A percentile compares a stretch with the other conserved stretches of the same genome.
phyloP scores from a whole-genome alignment of 2,329 filamentous ascomycete species.

The Tympanopsis confertula region DNA sequence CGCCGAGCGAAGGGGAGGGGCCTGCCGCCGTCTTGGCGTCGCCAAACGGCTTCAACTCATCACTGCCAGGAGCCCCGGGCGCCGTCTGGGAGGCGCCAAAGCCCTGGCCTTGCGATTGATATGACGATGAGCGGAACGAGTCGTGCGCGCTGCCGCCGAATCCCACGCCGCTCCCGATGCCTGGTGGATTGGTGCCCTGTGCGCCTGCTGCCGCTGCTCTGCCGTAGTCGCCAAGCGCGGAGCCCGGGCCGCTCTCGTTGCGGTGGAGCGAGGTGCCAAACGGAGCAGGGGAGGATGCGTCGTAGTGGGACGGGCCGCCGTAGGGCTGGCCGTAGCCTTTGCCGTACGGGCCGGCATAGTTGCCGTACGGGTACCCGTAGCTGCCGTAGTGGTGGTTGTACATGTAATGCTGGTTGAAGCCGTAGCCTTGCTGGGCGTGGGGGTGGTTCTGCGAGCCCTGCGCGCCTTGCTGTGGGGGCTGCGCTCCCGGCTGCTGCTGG shows the following conservation, averaged over 20 bases:
- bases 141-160: constrained; percentile 40
- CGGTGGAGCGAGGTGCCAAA: constrained; percentile 26
- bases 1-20: constrained; percentile 42
- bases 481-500: constrained; percentile 28
- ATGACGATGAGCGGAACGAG: constrained; percentile 38
- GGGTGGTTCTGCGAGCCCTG: constrained; percentile 31
- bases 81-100: constrained; percentile 38
- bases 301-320: constrained; percentile 40
- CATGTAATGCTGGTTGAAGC: constrained; percentile 39
- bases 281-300: constrained; percentile 36
- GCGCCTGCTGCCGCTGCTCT: not conserved
- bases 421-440: constrained; percentile 26
- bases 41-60: constrained; percentile 48
- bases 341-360: constrained; percentile 36
- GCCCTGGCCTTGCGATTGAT: constrained; percentile 41
- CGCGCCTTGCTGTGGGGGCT: constrained; percentile 21
- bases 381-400: constrained; percentile 50
- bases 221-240: too few species aligned
- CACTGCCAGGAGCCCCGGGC: constrained; percentile 25
- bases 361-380: constrained; percentile 45
- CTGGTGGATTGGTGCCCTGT: too few species aligned
- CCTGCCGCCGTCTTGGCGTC: constrained; percentile 41
- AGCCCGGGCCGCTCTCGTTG: not conserved
- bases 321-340: constrained; percentile 37
- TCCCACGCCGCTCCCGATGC: constrained; percentile 31